Conservation (phyloP, 805 yeast species). For the Yarrowia deformans region DNA sequence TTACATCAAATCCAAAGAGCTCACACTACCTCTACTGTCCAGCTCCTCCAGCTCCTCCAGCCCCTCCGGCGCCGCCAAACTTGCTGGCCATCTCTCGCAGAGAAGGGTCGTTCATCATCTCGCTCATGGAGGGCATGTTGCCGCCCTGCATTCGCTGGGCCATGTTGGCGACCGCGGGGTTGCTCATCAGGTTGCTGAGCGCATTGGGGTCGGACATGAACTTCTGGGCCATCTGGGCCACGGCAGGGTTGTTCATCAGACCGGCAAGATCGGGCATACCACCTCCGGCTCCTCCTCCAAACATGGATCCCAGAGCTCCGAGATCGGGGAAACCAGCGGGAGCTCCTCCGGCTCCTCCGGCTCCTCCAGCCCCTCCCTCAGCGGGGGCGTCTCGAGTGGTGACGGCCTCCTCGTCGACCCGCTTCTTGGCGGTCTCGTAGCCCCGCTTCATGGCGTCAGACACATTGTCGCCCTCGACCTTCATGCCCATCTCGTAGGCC, state of each 20-base stretch:
- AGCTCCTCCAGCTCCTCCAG: constrained; percentile 40
- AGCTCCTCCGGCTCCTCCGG: constrained; percentile 45
- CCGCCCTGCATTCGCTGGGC: constrained; percentile 71
- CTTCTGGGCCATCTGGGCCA: constrained; percentile 86
- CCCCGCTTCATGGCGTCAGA: constrained; percentile 92
- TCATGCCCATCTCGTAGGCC: constrained; percentile 88
- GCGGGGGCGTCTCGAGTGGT: constrained; percentile 52
- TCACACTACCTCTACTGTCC: no score
- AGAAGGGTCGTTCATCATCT: constrained; percentile 82
- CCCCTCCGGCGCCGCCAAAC: constrained; percentile 63
- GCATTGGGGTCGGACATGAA: constrained; percentile 88
- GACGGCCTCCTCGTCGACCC: constrained; percentile 72
- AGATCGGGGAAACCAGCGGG: constrained; percentile 74
- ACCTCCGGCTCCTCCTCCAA: constrained; percentile 64
- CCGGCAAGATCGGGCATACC: constrained; percentile 74
- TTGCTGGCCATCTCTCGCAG: constrained; percentile 73
- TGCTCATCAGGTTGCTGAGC: constrained; percentile 72
- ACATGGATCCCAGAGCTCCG: constrained; percentile 62
- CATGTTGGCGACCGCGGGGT: constrained; percentile 84
- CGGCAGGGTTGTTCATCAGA: constrained; percentile 87
- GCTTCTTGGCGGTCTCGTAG: constrained; percentile 88
- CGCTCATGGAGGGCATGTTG: constrained; percentile 67
- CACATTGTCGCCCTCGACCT: constrained; percentile 82
- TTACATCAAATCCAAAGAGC: no score
- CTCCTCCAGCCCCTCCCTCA: constrained; percentile 48